Evolutionary conservation across 768 basidiomycete genomes (phyloP).

Genomic region (Agaricus subrufescens): DNA sequence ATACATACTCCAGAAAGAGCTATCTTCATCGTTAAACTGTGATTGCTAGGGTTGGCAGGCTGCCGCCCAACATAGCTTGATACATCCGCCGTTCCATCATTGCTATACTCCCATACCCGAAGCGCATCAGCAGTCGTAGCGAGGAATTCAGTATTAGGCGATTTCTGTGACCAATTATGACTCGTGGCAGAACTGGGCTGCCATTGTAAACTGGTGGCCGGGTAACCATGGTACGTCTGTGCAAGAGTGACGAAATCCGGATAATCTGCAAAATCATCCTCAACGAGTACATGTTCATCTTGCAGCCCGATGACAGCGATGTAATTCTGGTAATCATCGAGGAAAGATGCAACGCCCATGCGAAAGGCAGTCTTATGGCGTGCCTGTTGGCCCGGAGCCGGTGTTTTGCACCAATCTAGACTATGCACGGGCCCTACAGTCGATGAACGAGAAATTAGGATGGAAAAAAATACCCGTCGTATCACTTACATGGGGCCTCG

Average conservation of each 20-base stretch:
- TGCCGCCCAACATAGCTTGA: constrained; percentile 72
- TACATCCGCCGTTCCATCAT: constrained; percentile 52
- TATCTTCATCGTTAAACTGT: constrained; percentile 68
- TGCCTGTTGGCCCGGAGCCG: constrained; percentile 66
- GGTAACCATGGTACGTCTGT: constrained; percentile 84
- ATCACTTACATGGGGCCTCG: constrained; percentile 75
- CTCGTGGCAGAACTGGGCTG: constrained; percentile 71
- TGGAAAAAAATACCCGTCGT: neutral
- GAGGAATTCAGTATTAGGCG: constrained; percentile 68
- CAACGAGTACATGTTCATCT: constrained; percentile 84
- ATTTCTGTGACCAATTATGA: constrained; percentile 67
- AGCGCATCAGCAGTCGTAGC: constrained; percentile 94
- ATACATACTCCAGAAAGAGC: constrained; percentile 74
- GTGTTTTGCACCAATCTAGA: constrained; percentile 84
- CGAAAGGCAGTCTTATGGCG: constrained; percentile 79
- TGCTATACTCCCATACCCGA: constrained; percentile 85
- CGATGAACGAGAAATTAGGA: constrained; percentile 3
- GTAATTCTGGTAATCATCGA: constrained; percentile 78
- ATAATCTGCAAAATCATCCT: constrained; percentile 79
- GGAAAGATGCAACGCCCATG: constrained; percentile 80
- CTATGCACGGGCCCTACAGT: constrained; percentile 77
- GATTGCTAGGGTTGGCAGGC: constrained; percentile 43
- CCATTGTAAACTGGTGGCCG: constrained; percentile 91
- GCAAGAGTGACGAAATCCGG: constrained; percentile 86
- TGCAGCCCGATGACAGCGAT: constrained; percentile 76